A percentile compares a stretch with the other conserved stretches of the same genome.
Evolutionary conservation across 495 filamentous ascomycete genomes (phyloP).

Genomic region (Lophiotrema nucula): DNA sequence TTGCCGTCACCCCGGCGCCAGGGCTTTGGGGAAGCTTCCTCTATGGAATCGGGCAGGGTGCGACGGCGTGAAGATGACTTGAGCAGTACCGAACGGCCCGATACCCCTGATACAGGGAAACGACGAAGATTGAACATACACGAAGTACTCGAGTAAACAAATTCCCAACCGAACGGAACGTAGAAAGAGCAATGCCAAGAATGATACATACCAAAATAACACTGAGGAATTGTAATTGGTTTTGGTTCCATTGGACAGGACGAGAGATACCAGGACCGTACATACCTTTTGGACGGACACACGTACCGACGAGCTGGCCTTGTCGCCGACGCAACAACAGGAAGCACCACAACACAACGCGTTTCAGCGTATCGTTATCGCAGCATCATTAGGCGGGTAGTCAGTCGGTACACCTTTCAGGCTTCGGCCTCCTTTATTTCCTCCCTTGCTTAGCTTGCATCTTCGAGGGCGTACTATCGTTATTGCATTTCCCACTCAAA

Average conservation of each 20-base stretch:
- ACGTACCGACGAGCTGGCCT: conserved; percentile 31
- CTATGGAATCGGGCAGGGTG: conserved; percentile 15
- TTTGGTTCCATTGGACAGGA: too few species aligned
- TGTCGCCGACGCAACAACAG: too few species aligned
- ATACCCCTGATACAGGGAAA: conserved; percentile 33
- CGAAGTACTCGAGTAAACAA: conserved; percentile 30
- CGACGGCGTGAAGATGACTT: conserved; percentile 25
- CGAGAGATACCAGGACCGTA: too few species aligned
- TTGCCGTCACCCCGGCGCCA: conserved; percentile 12
- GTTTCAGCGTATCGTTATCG: too few species aligned
- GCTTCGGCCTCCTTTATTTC: neutral
- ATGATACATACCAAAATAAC: neutral
- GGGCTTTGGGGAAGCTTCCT: conserved; percentile 14
- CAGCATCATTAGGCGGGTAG: too few species aligned
- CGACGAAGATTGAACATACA: conserved; percentile 36
- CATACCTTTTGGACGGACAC: neutral
- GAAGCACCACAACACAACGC: too few species aligned
- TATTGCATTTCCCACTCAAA: conserved; percentile 2
- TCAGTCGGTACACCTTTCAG: conserved; percentile 12
- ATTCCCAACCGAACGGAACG: conserved; percentile 3
- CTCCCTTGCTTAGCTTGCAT: conserved; percentile 1
- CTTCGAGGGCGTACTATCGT: conserved; percentile 10
- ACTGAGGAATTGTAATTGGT: too few species aligned
- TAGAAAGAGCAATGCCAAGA: neutral
- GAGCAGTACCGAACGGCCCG: conserved; percentile 13